Base-by-base conservation (phyloP, 441 rosid genomes). In the Manihot esculenta region DNA sequence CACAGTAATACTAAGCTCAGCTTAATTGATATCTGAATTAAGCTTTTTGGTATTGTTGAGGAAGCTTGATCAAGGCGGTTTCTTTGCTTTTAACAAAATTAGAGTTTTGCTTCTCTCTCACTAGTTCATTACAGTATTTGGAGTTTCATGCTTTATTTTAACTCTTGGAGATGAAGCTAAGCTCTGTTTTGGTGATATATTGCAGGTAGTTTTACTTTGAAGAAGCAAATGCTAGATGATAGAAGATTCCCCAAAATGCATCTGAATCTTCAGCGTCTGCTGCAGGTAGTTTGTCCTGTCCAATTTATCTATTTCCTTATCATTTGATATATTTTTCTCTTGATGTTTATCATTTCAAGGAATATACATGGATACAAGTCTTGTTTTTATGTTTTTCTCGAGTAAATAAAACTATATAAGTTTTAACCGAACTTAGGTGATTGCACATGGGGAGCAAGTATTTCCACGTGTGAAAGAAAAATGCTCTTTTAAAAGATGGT, bases 361-460 rank as follows among this genome's bases (percentile, higher is more conserved):
- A 62, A 24, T 13, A 4, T 24, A 24, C 17, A 14, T 55, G 18
- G 24, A 35, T 38, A 10, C n/a, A 24, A 24, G 21, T 64, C 30
- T 18, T 5, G 62, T 24, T 48, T 13, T 49, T 23, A 33, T n/a
- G 3, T 33, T 17, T 64, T 17, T 64, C n/a, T n/a, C n/a, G n/a
- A n/a, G n/a, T n/a, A n/a, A n/a, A n/a, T n/a, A n/a, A n/a, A n/a
- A n/a, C n/a, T n/a, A n/a, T n/a, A n/a, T n/a, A n/a, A n/a, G n/a
- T 59, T 57, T 66, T 70, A 60, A 67, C 27, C 68, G 58, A 63
- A 15, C 66, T 71, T 77, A 95, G 99, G 97, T 87, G 74, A 89
- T 93, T 69, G 94, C 98, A 67, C 90, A 95, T 49, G 98, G 97
- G 62, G 97, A 93, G 83, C 97, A 91, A 86, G 97, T 95, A 60